Conservation (phyloP, 352 stramenopile species). For the Elongisporangium prolatum region DNA sequence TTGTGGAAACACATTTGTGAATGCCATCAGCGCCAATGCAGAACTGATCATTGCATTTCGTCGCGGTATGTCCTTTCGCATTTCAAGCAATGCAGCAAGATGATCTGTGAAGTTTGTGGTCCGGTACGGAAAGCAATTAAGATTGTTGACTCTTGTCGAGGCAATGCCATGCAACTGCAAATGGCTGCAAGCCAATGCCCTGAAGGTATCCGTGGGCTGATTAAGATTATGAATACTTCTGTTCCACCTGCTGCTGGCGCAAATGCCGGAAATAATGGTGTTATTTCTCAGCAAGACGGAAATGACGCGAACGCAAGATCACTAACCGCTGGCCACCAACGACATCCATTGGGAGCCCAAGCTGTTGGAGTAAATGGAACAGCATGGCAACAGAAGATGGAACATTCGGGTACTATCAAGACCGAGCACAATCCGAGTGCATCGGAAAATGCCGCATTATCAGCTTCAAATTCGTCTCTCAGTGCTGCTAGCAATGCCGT, state of each 20-base stretch:
- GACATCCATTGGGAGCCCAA: constrained; percentile 11
- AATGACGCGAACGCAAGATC: constrained; percentile 3
- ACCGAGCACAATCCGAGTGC: constrained; percentile 9
- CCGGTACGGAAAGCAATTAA: constrained; percentile 86
- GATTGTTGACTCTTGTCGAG: constrained; percentile 79
- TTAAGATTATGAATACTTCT: constrained; percentile 89
- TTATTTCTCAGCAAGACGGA: not conserved
- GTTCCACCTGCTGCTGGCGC: constrained; percentile 10
- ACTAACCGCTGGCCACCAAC: constrained; percentile 3
- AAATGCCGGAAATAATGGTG: constrained; percentile 19
- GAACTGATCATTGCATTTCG: constrained; percentile 85
- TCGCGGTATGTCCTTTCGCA: constrained; percentile 86
- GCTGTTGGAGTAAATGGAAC: constrained; percentile 5
- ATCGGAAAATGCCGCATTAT: not conserved
- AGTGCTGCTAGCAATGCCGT: constrained; percentile 2
- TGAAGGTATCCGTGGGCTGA: constrained; percentile 71
- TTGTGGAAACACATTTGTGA: constrained; percentile 91
- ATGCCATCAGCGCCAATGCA: constrained; percentile 84
- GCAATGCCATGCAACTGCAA: constrained; percentile 69
- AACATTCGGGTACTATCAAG: constrained; percentile 8
- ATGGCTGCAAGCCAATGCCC: constrained; percentile 60
- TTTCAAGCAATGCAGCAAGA: constrained; percentile 90
- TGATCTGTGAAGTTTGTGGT: constrained; percentile 88
- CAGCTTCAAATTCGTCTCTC: not conserved
- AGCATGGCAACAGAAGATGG: constrained; percentile 1